A percentile compares a stretch with the other conserved stretches of the same genome.
These are phyloP conservation scores for Microglena sp. DNA, from an alignment of 139 green algal species.

Conservation along the genomic window DNA sequence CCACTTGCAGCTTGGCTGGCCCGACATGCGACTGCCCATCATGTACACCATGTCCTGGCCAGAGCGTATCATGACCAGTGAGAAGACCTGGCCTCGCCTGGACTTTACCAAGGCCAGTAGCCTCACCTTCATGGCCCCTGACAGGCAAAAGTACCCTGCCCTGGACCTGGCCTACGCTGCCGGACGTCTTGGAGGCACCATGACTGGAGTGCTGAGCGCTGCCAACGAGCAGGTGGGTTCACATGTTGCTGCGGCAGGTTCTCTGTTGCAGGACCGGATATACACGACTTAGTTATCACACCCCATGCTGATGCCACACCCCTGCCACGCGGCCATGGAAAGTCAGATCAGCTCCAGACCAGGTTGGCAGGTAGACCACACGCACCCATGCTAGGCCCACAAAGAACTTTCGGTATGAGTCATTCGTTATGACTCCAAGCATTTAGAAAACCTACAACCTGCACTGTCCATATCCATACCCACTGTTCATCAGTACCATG, in stretches of 20 bases:
- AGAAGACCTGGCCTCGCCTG: conserved; percentile 86
- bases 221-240: conserved; percentile 85
- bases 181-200: conserved; percentile 88
- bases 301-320: background rate
- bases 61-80: conserved; percentile 59
- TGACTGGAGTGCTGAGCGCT: conserved; percentile 94
- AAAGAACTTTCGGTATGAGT: too few relatives aligned
- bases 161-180: conserved; percentile 92
- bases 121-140: conserved; percentile 88
- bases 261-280: background rate
- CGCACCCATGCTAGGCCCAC: too few relatives aligned
- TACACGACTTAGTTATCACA: background rate
- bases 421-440: too few relatives aligned
- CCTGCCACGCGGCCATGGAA: too few relatives aligned
- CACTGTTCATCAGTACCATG: too few relatives aligned
- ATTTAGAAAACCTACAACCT: too few relatives aligned
- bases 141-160: conserved; percentile 92
- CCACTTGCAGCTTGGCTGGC: conserved; percentile 85
- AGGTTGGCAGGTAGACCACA: too few relatives aligned
- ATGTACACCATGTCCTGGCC: conserved; percentile 98
- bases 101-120: conserved; percentile 89
- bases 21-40: conserved; percentile 98
- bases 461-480: too few relatives aligned
- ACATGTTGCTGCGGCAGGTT: background rate
- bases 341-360: too few relatives aligned